Conservation (phyloP, 495 filamentous ascomycete genomes). For the Aspergillus asperescens region DNA sequence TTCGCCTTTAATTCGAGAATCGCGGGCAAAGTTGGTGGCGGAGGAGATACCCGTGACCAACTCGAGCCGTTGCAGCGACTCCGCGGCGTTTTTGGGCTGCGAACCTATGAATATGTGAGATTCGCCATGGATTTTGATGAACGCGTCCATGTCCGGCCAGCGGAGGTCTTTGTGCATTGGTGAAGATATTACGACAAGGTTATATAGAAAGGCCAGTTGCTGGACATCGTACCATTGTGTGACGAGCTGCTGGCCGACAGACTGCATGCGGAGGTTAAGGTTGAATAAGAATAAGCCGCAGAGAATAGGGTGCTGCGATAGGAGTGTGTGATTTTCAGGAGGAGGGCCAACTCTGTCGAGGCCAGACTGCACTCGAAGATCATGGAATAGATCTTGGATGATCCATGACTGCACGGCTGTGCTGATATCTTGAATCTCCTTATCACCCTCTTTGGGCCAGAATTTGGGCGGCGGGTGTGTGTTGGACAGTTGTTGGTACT, state of each 20-base stretch:
- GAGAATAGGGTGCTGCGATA: conserved; percentile 27
- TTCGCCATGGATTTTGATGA: conserved; percentile 30
- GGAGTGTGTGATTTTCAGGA: conserved; percentile 27
- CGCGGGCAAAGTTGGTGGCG: conserved; percentile 23
- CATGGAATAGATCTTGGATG: conserved; percentile 21
- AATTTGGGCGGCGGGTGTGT: conserved; percentile 23
- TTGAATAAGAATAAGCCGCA: conserved; percentile 26
- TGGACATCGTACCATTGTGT: conserved; percentile 29
- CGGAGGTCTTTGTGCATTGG: conserved; percentile 19
- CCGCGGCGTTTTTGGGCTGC: conserved; percentile 22
- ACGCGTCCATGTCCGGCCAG: conserved; percentile 34
- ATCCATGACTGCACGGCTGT: conserved; percentile 22
- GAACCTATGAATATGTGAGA: conserved; percentile 29
- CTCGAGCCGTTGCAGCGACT: conserved; percentile 28
- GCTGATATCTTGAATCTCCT: conserved; percentile 19
- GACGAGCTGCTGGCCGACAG: conserved; percentile 24
- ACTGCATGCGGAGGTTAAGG: conserved; percentile 25
- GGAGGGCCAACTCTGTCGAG: conserved; percentile 1
- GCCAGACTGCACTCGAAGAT: conserved; percentile 14
- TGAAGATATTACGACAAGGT: conserved; percentile 19
- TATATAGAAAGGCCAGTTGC: conserved; percentile 27
- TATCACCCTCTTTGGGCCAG: conserved; percentile 27
- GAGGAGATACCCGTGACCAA: conserved; percentile 27
- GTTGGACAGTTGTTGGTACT: conserved; percentile 22
- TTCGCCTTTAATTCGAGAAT: conserved; percentile 17